Base-by-base conservation (phyloP, 129 eudicot genomes). In the Erigeron canadensis region DNA sequence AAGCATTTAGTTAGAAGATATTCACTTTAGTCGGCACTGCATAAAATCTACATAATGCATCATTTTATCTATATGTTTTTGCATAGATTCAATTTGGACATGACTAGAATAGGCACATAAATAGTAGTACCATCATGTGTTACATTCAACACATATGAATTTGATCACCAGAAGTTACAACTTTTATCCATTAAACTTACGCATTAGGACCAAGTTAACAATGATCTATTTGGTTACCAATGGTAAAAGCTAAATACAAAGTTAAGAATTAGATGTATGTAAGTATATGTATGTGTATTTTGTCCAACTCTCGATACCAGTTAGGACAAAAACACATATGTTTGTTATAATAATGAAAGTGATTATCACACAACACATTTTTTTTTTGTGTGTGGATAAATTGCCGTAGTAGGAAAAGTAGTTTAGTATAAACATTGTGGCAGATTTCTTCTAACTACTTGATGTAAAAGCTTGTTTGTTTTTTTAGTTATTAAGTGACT, bases 61-160 rank as follows among this genome's bases (percentile, higher is more conserved):
- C 19, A 53, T 45, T 48, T 28, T 28, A 2, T 46, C 46, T 45
- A 45, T 28, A 23, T 21, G 59, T 67, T 1, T 67, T 46, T 50
- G 13, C 16, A 51, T 38, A 55, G 51, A 40, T 38, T 21, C 40
- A 51, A 70, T 70, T 16, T 70, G 18, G 74, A 70, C 74, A 70
- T 54, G 40, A 53, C 8, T 54, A 6, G 10, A 5, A 21, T 40
- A 55, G 12, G 1, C 17, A 54, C 21, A 47, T 47, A 13, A 8
- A 63, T 11, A 28, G 34, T 28, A 28, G 34, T 28, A 28, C 34
- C 34, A 28, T 1, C 38, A 63, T 55, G 10, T n/a, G 2, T 63
- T 59, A 59, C 23, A 17, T 59, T 59, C 10, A 59, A 22, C 3
- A 13, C 22, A 39, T 22, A 13, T 63, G 47, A 37, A 39, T 22